These are phyloP conservation scores for Trichophyton equinum DNA, from an alignment of 2,329 filamentous ascomycete genomes.

Conservation along the genomic window DNA sequence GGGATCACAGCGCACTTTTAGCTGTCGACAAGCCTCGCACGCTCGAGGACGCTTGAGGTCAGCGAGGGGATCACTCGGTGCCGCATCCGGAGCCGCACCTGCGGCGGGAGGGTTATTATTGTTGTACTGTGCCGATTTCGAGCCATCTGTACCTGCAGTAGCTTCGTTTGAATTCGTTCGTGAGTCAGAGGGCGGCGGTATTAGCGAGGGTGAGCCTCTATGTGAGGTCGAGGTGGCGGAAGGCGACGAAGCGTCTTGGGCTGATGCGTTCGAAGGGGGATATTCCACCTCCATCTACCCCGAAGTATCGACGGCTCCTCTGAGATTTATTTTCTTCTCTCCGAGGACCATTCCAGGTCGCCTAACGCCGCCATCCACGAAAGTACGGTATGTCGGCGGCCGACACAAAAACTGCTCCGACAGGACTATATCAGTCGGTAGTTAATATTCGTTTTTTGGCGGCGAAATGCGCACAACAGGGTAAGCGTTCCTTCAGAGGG, in stretches of 20 bases:
- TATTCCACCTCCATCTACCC: constrained; percentile 21
- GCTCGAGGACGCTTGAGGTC: constrained; percentile 58
- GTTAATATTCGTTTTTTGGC: background rate
- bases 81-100: background rate
- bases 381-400: background rate
- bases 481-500: too few species aligned
- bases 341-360: background rate
- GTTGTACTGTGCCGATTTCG: background rate
- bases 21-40: constrained; percentile 61
- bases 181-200: background rate
- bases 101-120: background rate
- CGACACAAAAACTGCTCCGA: background rate
- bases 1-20: constrained; percentile 78
- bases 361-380: background rate
- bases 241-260: background rate
- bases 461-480: background rate
- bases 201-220: background rate
- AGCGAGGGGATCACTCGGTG: constrained; percentile 15
- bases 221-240: background rate
- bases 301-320: constrained; percentile 9
- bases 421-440: background rate
- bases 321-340: background rate
- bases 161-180: background rate
- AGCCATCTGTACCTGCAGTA: background rate
- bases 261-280: background rate